Base-by-base conservation (phyloP, 176 grass and related monocot genomes). In the Cenchrus americanus region DNA sequence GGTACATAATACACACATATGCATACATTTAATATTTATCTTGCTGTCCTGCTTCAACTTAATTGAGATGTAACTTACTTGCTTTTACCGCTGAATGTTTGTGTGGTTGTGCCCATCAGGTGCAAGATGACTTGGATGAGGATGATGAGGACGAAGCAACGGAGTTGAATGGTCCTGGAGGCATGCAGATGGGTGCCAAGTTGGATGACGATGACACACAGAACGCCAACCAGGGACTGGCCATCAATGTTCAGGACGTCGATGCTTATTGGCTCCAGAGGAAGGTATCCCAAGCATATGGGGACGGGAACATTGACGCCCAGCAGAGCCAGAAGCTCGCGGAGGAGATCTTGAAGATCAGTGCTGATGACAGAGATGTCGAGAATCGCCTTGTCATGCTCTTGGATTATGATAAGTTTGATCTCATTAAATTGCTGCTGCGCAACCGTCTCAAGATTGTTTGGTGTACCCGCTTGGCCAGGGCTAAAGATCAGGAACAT, bases 261-360 rank as follows among this genome's bases (percentile, higher is more conserved):
- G 96, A 98, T 82, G 96, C 96, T 41, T 95, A 95, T 89, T 98
- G 96, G 96, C 93, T 98, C 42, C 92, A 98, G 69, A 87, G 96
- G 51, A 98, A 95, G 83, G 90, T 98, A 83, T 90, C 96, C 48
- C 87, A 95, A 68, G 92, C 93, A 15, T 98, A 98, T 7, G 87
- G 87, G 50, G 91, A 98, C 7, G 87, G 87, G 50, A 89, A 95
- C 13, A 98, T 95, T 44, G 92, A 95, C 76, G 87, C 93, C 13
- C 92, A 98, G 72, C 85, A 91, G 44, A 98, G 87, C 80, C 96
- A 95, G 82, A 92, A 84, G 69, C 87, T 95, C 66, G 89, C 93
- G 0, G 96, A 98, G 82, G 92, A 98, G 13, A 94, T 98, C 7
- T 81, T 95, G 55, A 92, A 90, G 88, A 98, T 95, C 49, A 91